These are phyloP conservation scores for Fusarium neocosmosporiellum DNA, from an alignment of 2,329 filamentous ascomycete genomes.

Conservation along the genomic window DNA sequence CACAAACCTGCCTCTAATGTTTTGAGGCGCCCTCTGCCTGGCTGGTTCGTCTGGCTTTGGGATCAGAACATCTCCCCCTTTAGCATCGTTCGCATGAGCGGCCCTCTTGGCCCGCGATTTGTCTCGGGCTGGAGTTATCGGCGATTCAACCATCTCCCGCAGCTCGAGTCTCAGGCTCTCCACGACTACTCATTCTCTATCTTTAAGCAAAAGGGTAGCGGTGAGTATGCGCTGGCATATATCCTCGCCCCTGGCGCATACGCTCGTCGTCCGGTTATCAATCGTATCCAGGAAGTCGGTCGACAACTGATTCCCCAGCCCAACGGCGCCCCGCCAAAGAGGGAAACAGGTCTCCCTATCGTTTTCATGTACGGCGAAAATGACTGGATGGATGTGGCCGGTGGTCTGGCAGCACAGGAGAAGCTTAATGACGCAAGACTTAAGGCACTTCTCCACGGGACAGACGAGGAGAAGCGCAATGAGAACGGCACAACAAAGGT, in stretches of 20 bases:
- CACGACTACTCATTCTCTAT: slow-evolving; percentile 96
- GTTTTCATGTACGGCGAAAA: slow-evolving; percentile 97
- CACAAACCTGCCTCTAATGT: slow-evolving; percentile 44
- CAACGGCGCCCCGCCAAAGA: slow-evolving; percentile 40
- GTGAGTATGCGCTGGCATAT: slow-evolving; percentile 93
- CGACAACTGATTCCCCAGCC: slow-evolving; percentile 67
- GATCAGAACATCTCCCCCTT: slow-evolving; percentile 97
- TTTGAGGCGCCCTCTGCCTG: slow-evolving; percentile 72
- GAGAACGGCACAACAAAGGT: slow-evolving; percentile 90
- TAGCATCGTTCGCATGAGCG: slow-evolving; percentile 86
- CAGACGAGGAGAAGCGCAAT: slow-evolving; percentile 72
- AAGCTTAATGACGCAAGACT: slow-evolving; percentile 77
- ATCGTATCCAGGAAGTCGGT: slow-evolving; percentile 86
- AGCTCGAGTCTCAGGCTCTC: slow-evolving; percentile 82
- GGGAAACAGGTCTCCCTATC: slow-evolving; percentile 79
- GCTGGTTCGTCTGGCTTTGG: slow-evolving; percentile 95
- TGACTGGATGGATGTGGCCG: slow-evolving; percentile 98
- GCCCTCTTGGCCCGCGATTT: slow-evolving; percentile 89
- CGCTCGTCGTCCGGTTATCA: slow-evolving; percentile 86
- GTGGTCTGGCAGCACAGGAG: slow-evolving; percentile 82
- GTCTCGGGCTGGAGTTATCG: slow-evolving; percentile 96
- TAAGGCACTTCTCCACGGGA: slow-evolving; percentile 70
- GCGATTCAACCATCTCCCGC: slow-evolving; percentile 88
- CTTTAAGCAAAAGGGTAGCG: slow-evolving; percentile 90
- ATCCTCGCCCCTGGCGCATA: slow-evolving; percentile 94